Conservation (phyloP, 805 yeast genomes). For the Pachysolen tannophilus region DNA sequence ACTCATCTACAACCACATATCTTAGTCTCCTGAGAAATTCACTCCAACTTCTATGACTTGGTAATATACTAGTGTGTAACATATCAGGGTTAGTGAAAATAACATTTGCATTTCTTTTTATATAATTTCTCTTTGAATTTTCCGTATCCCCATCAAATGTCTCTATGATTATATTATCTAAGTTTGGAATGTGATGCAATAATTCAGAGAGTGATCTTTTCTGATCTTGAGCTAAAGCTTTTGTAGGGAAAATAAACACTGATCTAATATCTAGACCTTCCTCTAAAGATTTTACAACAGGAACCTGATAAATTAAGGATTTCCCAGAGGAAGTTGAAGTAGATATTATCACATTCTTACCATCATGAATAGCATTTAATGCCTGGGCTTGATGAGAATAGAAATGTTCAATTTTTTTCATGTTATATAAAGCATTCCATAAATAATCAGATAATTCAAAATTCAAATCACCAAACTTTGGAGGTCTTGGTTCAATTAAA, state of each 20-base stretch:
- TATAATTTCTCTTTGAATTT: constrained; percentile 35
- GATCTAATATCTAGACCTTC: constrained; percentile 45
- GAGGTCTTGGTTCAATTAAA: constrained; percentile 32
- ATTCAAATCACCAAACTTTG: constrained; percentile 34
- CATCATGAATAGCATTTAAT: constrained; percentile 43
- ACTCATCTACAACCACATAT: constrained; percentile 74
- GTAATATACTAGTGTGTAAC: constrained; percentile 77
- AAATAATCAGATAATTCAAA: constrained; percentile 44
- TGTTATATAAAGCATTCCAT: constrained; percentile 39
- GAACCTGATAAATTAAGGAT: constrained; percentile 84
- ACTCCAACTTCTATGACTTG: constrained; percentile 69
- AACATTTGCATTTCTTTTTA: constrained; percentile 62
- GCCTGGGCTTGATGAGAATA: constrained; percentile 85
- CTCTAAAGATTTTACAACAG: constrained; percentile 52
- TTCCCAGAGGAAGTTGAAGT: constrained; percentile 97
- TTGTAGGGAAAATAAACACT: constrained; percentile 89
- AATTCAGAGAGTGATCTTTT: constrained; percentile 65
- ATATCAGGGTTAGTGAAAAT: constrained; percentile 95
- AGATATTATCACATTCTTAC: constrained; percentile 74
- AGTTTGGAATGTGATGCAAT: constrained; percentile 38
- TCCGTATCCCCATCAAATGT: constrained; percentile 96
- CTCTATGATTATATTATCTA: constrained; percentile 45
- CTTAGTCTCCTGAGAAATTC: constrained; percentile 55
- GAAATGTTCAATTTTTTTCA: constrained; percentile 41
- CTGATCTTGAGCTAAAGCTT: constrained; percentile 97